Conservation (phyloP, 306 rosid genomes). For the Vigna reflexopilosa region DNA sequence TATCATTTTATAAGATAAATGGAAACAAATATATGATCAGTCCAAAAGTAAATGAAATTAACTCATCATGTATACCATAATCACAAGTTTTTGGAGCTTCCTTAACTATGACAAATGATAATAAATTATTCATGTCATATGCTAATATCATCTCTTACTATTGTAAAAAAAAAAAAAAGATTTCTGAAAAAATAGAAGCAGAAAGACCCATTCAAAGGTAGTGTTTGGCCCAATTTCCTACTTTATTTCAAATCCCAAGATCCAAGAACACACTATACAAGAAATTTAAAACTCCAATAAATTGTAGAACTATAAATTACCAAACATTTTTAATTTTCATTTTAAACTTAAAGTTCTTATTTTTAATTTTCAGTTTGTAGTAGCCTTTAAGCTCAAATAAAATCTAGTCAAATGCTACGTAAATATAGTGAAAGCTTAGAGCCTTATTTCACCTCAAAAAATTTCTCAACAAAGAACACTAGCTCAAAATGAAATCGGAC, state of each 20-base stretch:
- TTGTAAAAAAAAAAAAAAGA: constrained; percentile 34
- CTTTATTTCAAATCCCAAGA: background rate
- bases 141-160: background rate
- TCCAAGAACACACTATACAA: background rate
- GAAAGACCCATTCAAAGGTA: background rate
- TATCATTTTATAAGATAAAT: background rate
- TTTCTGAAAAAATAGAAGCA: constrained; percentile 27
- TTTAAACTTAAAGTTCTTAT: background rate
- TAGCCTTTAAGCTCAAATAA: background rate
- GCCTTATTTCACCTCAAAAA: constrained; percentile 23
- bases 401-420: background rate
- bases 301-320: background rate
- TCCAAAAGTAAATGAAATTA: background rate
- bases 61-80: background rate
- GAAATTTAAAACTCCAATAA: background rate
- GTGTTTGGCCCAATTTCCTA: background rate
- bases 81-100: background rate
- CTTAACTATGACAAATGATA: background rate
- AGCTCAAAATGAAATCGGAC: constrained; percentile 28
- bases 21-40: background rate
- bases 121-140: background rate
- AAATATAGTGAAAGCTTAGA: constrained; percentile 1
- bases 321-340: background rate
- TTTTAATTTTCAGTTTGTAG: background rate
- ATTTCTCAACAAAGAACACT: constrained; percentile 26